phyloP scores from a whole-genome alignment of 1,284 basidiomycete species.

The Vanrija humicola region DNA sequence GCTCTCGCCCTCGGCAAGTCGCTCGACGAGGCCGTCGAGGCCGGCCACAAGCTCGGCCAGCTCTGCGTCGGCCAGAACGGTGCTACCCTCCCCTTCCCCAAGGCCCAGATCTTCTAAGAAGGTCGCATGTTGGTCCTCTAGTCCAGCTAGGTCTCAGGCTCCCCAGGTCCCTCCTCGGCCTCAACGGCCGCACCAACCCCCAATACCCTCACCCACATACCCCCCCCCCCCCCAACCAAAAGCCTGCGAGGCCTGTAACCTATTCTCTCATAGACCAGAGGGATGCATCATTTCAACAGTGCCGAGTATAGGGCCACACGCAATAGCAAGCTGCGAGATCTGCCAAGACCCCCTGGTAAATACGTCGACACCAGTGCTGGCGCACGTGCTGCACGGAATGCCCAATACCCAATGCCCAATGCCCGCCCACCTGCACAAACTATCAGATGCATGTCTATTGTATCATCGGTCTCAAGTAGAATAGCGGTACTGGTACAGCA shows the following conservation, averaged over 20 bases:
- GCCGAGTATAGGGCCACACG: background rate
- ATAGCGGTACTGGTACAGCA: too few relatives aligned
- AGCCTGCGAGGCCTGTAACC: background rate
- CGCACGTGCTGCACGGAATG: too few relatives aligned
- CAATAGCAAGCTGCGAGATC: too few relatives aligned
- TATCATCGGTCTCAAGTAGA: too few relatives aligned
- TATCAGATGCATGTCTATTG: too few relatives aligned
- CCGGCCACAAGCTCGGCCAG: constrained; percentile 82
- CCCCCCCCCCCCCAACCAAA: background rate
- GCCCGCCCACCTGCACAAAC: too few relatives aligned
- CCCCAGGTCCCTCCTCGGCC: background rate
- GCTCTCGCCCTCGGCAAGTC: constrained; percentile 76
- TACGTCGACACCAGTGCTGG: too few relatives aligned
- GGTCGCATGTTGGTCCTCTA: too few relatives aligned
- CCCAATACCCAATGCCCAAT: too few relatives aligned
- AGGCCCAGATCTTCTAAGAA: constrained; percentile 35
- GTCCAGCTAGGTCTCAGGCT: background rate
- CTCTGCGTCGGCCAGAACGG: constrained; percentile 84
- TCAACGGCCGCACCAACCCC: background rate
- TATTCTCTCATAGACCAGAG: constrained; percentile 2
- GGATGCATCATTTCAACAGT: constrained; percentile 24
- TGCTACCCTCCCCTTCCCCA: constrained; percentile 42
- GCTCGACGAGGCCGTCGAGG: constrained; percentile 68
- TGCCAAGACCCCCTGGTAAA: too few relatives aligned
- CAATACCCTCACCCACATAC: background rate